phyloP scores from a whole-genome alignment of 768 basidiomycete genomes.

The Suillus spraguei region DNA sequence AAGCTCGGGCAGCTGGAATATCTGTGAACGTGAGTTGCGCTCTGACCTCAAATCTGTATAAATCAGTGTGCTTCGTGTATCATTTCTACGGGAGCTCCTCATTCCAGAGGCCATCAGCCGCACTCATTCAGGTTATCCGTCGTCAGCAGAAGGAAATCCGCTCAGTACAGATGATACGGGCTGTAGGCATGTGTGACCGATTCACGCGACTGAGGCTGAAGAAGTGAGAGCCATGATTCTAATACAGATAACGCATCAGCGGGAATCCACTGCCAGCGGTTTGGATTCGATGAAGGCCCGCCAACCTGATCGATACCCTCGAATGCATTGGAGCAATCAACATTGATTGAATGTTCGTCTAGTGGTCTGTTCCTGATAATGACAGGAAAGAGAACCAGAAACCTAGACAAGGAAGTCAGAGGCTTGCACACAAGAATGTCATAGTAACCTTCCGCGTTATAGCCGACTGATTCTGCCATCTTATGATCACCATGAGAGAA shows the following conservation, averaged over 20 bases:
- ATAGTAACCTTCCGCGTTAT: neutral
- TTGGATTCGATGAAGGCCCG: neutral
- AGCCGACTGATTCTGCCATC: neutral
- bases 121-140: conserved; percentile 42
- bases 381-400: neutral
- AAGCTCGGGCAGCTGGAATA: neutral
- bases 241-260: neutral
- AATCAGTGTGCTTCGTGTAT: conserved; percentile 55
- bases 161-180: conserved; percentile 47
- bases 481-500: neutral
- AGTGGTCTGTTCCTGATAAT: neutral
- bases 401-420: neutral
- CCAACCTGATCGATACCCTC: neutral
- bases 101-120: conserved; percentile 57
- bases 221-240: neutral
- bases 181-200: conserved; percentile 24
- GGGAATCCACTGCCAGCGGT: neutral
- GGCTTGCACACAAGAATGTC: neutral
- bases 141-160: conserved; percentile 55
- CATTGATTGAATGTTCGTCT: neutral
- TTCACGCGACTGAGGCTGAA: conserved; percentile 13
- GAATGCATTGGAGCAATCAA: neutral
- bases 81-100: conserved; percentile 64
- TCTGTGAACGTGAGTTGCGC: neutral
- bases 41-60: neutral